Conservation (phyloP, 2,329 filamentous ascomycete genomes). For the Paecilomyces fulvus region DNA sequence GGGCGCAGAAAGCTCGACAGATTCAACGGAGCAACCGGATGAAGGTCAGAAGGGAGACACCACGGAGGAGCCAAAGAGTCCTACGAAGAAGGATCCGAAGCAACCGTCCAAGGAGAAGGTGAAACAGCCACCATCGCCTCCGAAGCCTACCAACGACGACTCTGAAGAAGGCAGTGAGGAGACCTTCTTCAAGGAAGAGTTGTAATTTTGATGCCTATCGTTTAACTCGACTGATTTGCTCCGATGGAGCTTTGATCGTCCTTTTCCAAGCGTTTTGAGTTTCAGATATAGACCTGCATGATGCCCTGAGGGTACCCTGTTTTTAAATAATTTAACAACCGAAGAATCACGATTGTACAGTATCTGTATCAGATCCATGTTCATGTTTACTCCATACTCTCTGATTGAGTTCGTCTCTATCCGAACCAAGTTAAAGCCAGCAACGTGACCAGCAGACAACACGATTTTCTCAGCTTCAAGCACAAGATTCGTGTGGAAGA, state of each 20-base stretch:
- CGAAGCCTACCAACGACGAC: slow-evolving; percentile 4
- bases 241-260: background rate
- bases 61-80: slow-evolving; percentile 9
- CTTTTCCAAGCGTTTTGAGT: background rate
- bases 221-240: background rate
- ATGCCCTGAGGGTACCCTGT: background rate
- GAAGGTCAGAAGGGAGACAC: slow-evolving; percentile 12
- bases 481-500: background rate
- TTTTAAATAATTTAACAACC: background rate
- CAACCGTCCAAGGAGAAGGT: slow-evolving; percentile 6
- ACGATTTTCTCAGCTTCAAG: background rate
- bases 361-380: background rate
- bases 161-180: slow-evolving; percentile 27
- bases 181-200: slow-evolving; percentile 29
- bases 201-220: slow-evolving; percentile 17
- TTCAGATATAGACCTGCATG: background rate
- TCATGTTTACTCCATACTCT: background rate
- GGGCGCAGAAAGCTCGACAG: slow-evolving; percentile 15
- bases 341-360: background rate
- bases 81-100: slow-evolving; percentile 3
- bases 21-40: slow-evolving; percentile 10
- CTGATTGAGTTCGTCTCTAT: background rate
- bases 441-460: background rate
- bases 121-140: slow-evolving; percentile 10
- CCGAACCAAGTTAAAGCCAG: background rate